Base-by-base conservation (phyloP, 1,139 yeast species). In the Yamadazyma sp. region DNA sequence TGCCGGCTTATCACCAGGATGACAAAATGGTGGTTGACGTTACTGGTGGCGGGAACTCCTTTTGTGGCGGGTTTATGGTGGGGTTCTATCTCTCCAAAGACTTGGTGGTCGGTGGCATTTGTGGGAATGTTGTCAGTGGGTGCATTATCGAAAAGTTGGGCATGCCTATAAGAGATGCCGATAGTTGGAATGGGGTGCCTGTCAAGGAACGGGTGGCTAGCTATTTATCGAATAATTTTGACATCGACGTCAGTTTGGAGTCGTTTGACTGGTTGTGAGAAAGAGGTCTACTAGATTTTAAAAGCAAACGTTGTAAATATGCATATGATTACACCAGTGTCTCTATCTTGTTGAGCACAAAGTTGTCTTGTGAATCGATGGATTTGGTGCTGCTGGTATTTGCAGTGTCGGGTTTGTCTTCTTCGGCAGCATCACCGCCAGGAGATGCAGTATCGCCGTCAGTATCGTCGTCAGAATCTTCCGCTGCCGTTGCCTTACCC, bases 41-140 rank as follows among this genome's bases (percentile, higher is more conserved):
- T 0, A 90, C 97, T 0, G 97, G 97, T 0, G 96, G 95, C 3
- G 97, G 97, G 0, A 90, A 90, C 56, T 72, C 94, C 0, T 89
- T 84, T 57, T 78, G 92, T 42, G 97, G 97, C 1, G 95, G 84
- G 0, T 79, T 86, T 51, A 73, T 83, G 10, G 67, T 82, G 5
- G 94, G 82, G 0, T 77, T 73, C 45, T 61, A 65, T 1, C 53
- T 81, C 31, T 64, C 76, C 23, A 44, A 52, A 1, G 76, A 84
- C 54, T 66, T 85, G 66, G 53, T 60, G 0, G 53, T 66, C 2
- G 88, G 82, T 1, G 81, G 83, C 2, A 63, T 84, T 0, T 78
- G 78, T 52, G 97, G 90, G 0, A 85, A 79, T 43, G 64, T 89
- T 3, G 88, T 85, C 0, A 87, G 96, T 44, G 92, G 95, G 0